Conservation (phyloP, 2,329 filamentous ascomycete genomes). For the Trichoderma polysporum region DNA sequence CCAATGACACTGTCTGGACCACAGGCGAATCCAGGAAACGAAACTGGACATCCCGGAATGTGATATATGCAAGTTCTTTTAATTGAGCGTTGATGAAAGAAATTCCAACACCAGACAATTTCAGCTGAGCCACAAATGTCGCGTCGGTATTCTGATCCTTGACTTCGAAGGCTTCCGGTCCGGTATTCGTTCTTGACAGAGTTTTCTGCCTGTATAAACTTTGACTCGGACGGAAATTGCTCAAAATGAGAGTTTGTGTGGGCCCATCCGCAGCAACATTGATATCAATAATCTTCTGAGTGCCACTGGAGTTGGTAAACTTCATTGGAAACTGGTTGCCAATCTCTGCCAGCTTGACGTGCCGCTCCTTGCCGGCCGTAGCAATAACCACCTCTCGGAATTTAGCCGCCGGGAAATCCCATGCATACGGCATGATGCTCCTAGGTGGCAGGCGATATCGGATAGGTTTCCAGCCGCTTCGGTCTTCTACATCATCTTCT, state of each 20-base stretch:
- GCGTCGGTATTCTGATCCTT: slow-evolving; percentile 87
- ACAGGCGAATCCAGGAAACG: slow-evolving; percentile 91
- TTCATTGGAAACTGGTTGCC: slow-evolving; percentile 96
- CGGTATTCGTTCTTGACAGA: slow-evolving; percentile 47
- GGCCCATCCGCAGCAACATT: slow-evolving; percentile 95
- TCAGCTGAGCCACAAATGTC: slow-evolving; percentile 85
- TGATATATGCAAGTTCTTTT: slow-evolving; percentile 90
- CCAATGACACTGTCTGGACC: slow-evolving; percentile 86
- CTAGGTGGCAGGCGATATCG: slow-evolving; percentile 87
- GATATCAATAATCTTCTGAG: slow-evolving; percentile 89
- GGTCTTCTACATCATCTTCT: slow-evolving; percentile 81
- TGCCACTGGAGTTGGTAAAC: slow-evolving; percentile 64
- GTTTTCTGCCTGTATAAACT: slow-evolving; percentile 75
- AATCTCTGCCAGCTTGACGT: slow-evolving; percentile 94
- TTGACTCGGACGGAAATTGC: slow-evolving; percentile 89
- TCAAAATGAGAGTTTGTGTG: slow-evolving; percentile 89
- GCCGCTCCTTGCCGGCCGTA: slow-evolving; percentile 60
- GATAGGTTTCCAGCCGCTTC: slow-evolving; percentile 87
- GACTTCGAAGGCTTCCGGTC: slow-evolving; percentile 74
- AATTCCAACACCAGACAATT: slow-evolving; percentile 85
- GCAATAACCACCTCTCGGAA: slow-evolving; percentile 84
- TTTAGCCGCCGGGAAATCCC: slow-evolving; percentile 98
- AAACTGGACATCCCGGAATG: slow-evolving; percentile 84
- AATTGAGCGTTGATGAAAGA: slow-evolving; percentile 91
- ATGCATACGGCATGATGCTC: slow-evolving; percentile 99